These are phyloP conservation scores for Venturia aucupariae DNA, from an alignment of 2,329 filamentous ascomycete species.

Conservation along the genomic window DNA sequence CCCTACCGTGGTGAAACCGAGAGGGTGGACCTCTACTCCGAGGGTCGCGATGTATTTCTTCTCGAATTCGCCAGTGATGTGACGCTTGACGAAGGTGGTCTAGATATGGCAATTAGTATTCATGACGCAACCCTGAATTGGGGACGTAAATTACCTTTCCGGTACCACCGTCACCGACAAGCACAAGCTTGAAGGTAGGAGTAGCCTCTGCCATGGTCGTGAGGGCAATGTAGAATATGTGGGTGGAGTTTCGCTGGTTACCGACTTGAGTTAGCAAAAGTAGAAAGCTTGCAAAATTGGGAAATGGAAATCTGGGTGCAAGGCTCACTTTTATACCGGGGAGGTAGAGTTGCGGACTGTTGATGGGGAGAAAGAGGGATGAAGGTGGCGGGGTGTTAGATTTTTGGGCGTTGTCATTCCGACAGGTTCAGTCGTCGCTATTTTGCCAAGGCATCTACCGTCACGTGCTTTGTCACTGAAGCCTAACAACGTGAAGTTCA, in stretches of 20 bases:
- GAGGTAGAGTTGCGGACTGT: not conserved
- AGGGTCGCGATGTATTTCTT: constrained; percentile 99
- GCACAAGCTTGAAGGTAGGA: constrained; percentile 98
- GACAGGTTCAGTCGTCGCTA: constrained; percentile 16
- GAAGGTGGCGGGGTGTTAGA: not conserved
- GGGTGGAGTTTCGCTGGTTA: constrained; percentile 7
- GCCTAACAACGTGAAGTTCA: not conserved
- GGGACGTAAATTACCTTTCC: constrained; percentile 65
- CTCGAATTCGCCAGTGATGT: constrained; percentile 99
- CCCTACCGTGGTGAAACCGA: constrained; percentile 93
- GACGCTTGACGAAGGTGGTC: constrained; percentile 99
- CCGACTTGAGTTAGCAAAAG: not conserved
- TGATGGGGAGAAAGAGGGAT: not conserved
- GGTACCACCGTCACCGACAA: constrained; percentile 98
- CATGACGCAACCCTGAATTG: constrained; percentile 10
- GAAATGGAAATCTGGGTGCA: not conserved
- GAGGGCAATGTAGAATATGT: not conserved
- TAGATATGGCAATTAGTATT: constrained; percentile 31
- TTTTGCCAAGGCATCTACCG: not conserved
- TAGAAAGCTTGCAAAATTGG: not conserved
- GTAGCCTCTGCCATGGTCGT: constrained; percentile 56
- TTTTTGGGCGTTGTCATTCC: constrained; percentile 18
- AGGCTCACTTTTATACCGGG: not conserved
- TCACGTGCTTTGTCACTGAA: not conserved
- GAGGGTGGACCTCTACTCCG: constrained; percentile 98